Base-by-base conservation (phyloP, 208 protist genomes). In the Vickermania spadyakhi region DNA sequence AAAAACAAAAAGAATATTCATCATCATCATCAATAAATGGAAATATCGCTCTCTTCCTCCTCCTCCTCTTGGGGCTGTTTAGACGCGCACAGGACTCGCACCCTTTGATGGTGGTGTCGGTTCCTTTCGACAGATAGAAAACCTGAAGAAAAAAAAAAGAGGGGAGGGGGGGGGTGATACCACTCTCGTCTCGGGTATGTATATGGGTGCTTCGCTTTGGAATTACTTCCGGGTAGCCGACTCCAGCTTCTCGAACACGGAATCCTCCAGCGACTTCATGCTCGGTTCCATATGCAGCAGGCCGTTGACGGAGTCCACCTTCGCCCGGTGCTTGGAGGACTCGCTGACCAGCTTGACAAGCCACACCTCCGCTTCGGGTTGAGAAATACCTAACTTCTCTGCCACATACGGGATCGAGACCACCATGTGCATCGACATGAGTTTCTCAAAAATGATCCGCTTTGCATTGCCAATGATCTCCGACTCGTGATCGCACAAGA, bases 271-370 rank as follows among this genome's bases (percentile, higher is more conserved):
- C 7, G 87, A 77, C 51, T 79, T 81, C 25, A 77, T 77, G 70
- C 85, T 79, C 55, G 81, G 79, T 58, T 86, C 75, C 50, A 94
- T 82, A 31, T 84, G 75, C 58, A 94, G 81, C 70, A 91, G 81
- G 66, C 86, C 77, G 60, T 88, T 80, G 2, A 91, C 87, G 3
- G 87, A 91, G 66, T 97, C 89, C 60, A 97, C 85, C 77, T 93
- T 94, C 23, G 89, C 92, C 30, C 89, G 83, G 62, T 94, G 86
- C 72, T 91, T 87, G 28, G 86, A 89, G 55, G 36, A 45, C 36
- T 91, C 82, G 64, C 90, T 87, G 73, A 96, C 87, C 5, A 96
- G 81, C 58, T 94, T 89, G 42, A 85, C 90, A 28, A 96, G 65
- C 86, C 86, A 96, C 64, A 93, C 72, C 81, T 94, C 90, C 3